These are phyloP conservation scores for Croton laevigatus DNA, from an alignment of 441 rosid genomes.

Conservation along the genomic window DNA sequence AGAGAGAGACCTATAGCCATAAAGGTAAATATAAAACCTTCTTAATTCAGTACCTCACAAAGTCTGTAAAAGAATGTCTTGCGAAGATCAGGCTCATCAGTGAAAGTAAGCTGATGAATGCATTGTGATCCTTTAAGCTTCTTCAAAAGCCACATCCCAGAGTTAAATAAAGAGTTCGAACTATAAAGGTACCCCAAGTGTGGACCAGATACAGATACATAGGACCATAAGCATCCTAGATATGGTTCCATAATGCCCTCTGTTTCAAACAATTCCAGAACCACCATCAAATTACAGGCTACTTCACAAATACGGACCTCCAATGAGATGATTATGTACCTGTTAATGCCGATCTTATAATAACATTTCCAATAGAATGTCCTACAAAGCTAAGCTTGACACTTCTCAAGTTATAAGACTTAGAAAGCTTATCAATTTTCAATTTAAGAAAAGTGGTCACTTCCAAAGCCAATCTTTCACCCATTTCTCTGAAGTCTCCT, in stretches of 20 bases:
- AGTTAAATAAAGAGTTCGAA: slow-evolving; percentile 86
- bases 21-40: not conserved
- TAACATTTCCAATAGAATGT: slow-evolving; percentile 92
- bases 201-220: slow-evolving; percentile 86
- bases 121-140: slow-evolving; percentile 83
- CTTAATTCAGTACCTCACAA: slow-evolving; percentile 51
- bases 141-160: slow-evolving; percentile 87
- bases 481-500: slow-evolving; percentile 93
- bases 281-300: not conserved
- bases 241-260: slow-evolving; percentile 86
- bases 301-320: not conserved
- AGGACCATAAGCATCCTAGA: slow-evolving; percentile 58
- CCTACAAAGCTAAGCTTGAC: slow-evolving; percentile 94
- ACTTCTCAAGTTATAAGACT: slow-evolving; percentile 45
- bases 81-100: slow-evolving; percentile 77
- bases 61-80: slow-evolving; percentile 81
- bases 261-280: slow-evolving; percentile 25
- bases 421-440: slow-evolving; percentile 74
- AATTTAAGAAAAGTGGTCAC: slow-evolving; percentile 67
- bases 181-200: slow-evolving; percentile 92
- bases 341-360: slow-evolving; percentile 80
- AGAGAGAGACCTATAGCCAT: not conserved
- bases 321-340: slow-evolving; percentile 38
- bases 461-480: slow-evolving; percentile 82
- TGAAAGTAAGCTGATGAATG: slow-evolving; percentile 96